Evolutionary conservation across 768 basidiomycete genomes (phyloP).

Genomic region (Daedaleopsis sinensis): DNA sequence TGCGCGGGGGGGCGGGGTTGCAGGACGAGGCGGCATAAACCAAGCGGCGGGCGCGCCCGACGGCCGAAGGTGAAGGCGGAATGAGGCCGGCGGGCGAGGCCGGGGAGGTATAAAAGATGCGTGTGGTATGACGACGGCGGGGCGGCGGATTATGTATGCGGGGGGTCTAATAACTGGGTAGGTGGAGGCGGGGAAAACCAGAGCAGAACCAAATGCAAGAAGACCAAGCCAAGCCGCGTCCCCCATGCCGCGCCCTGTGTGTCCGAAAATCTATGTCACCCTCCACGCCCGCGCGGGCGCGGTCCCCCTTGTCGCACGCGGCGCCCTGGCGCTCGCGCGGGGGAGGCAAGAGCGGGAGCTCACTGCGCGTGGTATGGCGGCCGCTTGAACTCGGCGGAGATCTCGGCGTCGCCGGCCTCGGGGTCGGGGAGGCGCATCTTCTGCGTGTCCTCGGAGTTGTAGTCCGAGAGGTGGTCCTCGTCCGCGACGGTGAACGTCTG

Average conservation of each 20-base stretch:
- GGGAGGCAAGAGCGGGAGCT: not conserved
- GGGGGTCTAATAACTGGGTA: not conserved
- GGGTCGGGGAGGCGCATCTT: slow-evolving; percentile 57
- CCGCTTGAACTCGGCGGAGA: slow-evolving; percentile 22
- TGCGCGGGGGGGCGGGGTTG: too few relatives aligned
- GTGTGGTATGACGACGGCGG: too few relatives aligned
- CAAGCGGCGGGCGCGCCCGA: too few relatives aligned
- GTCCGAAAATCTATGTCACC: not conserved
- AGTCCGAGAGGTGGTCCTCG: slow-evolving; percentile 25
- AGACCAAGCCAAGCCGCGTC: not conserved
- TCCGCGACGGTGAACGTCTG: slow-evolving; percentile 49
- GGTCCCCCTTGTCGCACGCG: not conserved
- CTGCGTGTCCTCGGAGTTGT: slow-evolving; percentile 59
- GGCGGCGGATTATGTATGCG: not conserved
- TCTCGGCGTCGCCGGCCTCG: slow-evolving; percentile 49
- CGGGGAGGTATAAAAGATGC: too few relatives aligned
- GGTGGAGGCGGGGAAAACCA: not conserved
- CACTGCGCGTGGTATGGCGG: slow-evolving; percentile 16
- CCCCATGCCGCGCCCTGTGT: not conserved
- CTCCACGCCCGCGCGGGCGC: too few relatives aligned
- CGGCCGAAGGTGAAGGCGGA: too few relatives aligned
- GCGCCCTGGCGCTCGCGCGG: not conserved
- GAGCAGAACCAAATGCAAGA: not conserved
- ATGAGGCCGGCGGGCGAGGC: too few relatives aligned
- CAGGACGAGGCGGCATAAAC: too few relatives aligned